Percentiles rank a stretch among this genome's conserved stretches.
Conservation (phyloP, 495 filamentous ascomycete genomes). For the Penicillium robsamsonii region DNA sequence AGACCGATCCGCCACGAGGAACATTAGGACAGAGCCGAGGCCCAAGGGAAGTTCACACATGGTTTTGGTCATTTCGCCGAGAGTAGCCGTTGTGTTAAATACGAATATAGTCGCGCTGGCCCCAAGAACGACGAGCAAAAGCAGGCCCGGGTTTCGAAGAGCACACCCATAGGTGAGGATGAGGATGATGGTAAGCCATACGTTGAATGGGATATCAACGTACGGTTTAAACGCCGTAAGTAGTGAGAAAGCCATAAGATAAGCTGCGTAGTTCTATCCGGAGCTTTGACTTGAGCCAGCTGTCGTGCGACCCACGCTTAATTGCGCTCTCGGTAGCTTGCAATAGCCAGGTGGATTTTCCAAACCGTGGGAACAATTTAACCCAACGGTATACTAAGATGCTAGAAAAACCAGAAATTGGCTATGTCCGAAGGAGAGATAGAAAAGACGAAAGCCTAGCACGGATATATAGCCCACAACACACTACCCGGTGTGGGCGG, state of each 20-base stretch:
- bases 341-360: too few species aligned
- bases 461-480: too few species aligned
- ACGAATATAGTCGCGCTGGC: not conserved
- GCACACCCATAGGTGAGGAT: conserved; percentile 3
- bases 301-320: too few species aligned
- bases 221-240: not conserved
- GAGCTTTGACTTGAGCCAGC: not conserved
- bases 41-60: not conserved
- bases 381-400: too few species aligned
- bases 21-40: not conserved
- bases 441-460: too few species aligned
- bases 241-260: not conserved
- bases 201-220: conserved; percentile 7
- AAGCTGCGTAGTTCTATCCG: not conserved
- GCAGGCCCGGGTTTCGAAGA: not conserved
- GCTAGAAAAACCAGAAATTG: too few species aligned
- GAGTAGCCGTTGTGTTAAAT: not conserved
- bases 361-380: too few species aligned
- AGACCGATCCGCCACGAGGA: not conserved
- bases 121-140: conserved; percentile 4
- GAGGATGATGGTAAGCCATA: conserved; percentile 7
- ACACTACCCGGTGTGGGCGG: too few species aligned
- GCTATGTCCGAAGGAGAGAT: too few species aligned
- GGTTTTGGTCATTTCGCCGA: not conserved
- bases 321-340: too few species aligned